Percentiles rank a stretch among this genome's conserved stretches.
phyloP scores from a whole-genome alignment of 768 basidiomycete genomes.

The Naganishia friedmannii region DNA sequence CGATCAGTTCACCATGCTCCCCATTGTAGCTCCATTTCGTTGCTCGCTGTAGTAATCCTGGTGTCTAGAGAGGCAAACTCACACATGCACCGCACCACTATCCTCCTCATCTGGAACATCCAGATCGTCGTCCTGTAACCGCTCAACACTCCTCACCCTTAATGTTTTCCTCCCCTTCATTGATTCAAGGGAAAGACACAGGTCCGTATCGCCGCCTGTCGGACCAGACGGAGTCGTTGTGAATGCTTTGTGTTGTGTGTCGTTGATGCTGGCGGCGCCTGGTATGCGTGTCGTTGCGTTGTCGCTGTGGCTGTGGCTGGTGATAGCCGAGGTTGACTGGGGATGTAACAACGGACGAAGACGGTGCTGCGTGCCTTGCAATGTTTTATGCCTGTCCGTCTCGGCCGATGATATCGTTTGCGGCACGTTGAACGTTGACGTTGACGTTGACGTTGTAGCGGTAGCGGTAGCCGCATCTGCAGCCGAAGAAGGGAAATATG shows the following conservation, averaged over 20 bases:
- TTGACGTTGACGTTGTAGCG: neutral
- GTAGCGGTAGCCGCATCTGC: neutral
- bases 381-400: no score
- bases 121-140: slow-evolving; percentile 39
- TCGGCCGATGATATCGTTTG: no score
- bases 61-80: slow-evolving; percentile 2
- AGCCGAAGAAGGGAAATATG: slow-evolving; percentile 3
- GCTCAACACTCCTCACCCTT: slow-evolving; percentile 41
- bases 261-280: no score
- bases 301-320: no score
- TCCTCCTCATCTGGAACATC: slow-evolving; percentile 35
- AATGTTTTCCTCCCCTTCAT: slow-evolving; percentile 48
- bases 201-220: slow-evolving; percentile 42
- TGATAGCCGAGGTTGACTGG: no score
- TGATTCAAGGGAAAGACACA: slow-evolving; percentile 49
- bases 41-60: no score
- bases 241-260: neutral
- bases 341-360: no score
- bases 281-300: no score
- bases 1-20: no score
- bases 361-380: no score
- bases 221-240: slow-evolving; percentile 3
- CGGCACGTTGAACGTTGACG: no score
- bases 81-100: slow-evolving; percentile 40
- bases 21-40: no score